Evolutionary conservation across 768 basidiomycete species (phyloP).

Genomic region (Boletellus sp.): DNA sequence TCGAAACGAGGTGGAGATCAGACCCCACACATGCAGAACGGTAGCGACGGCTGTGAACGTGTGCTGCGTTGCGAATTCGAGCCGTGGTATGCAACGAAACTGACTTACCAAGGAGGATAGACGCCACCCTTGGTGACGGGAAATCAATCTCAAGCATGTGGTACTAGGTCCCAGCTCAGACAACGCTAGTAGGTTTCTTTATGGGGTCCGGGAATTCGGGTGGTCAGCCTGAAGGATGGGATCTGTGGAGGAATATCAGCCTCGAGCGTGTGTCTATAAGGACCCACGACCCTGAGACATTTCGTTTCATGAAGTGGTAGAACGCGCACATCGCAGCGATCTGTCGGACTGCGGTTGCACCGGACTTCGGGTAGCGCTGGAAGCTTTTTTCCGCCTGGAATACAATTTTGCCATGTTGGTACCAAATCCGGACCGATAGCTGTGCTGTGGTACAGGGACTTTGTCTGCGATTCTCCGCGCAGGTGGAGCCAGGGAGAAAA

Average conservation of each 20-base stretch:
- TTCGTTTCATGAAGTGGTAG: not conserved
- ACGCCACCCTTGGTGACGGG: constrained; percentile 11
- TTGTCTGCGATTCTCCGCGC: no score
- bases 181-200: not conserved
- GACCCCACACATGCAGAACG: constrained; percentile 18
- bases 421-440: no score
- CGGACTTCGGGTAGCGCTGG: no score
- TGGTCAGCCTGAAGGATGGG: not conserved
- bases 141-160: not conserved
- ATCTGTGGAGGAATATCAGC: not conserved
- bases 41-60: constrained; percentile 11
- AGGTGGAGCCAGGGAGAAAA: no score
- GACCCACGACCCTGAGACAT: not conserved
- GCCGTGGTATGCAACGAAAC: not conserved
- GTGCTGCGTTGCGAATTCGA: not conserved
- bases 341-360: no score
- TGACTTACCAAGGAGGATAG: constrained; percentile 17
- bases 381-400: no score
- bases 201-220: not conserved
- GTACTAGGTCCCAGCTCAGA: not conserved
- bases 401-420: no score
- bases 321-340: no score
- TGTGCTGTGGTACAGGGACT: no score
- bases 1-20: constrained; percentile 24
- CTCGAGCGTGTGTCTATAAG: not conserved